Conservation (phyloP, 2,329 filamentous ascomycete genomes). For the Elsinoe perseae region DNA sequence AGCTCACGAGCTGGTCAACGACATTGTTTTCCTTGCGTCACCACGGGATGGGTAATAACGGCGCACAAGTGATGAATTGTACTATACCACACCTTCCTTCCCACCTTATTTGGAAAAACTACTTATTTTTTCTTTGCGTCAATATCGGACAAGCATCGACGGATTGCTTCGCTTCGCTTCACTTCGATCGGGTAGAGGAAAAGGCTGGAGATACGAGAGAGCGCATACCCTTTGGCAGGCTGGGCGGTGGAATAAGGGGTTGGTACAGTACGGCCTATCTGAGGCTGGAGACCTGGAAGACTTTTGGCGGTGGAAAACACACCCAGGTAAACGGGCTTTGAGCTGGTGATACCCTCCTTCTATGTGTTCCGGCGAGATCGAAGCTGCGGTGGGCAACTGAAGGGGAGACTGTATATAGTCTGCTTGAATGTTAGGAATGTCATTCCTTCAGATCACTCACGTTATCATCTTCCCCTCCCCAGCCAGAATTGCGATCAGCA, state of each 20-base stretch:
- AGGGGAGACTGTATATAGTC: neutral
- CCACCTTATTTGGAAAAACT: neutral
- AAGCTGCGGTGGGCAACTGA: too few species aligned
- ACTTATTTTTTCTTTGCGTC: neutral
- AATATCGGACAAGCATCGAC: neutral
- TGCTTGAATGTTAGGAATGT: neutral
- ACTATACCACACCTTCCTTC: constrained; percentile 10
- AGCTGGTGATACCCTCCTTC: neutral
- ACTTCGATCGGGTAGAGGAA: neutral
- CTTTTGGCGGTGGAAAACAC: neutral
- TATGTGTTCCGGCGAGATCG: neutral
- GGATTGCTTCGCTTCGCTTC: too few species aligned
- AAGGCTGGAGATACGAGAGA: neutral
- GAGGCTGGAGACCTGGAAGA: neutral
- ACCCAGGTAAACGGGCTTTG: neutral
- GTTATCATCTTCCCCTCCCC: neutral
- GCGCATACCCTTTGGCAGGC: neutral
- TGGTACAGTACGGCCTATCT: neutral
- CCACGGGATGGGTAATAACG: constrained; percentile 11
- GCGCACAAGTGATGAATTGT: constrained; percentile 8
- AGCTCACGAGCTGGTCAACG: neutral
- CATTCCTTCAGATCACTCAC: neutral
- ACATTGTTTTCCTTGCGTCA: neutral
- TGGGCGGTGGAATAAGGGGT: neutral
- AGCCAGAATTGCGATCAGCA: neutral